Conservation (phyloP, 495 filamentous ascomycete species). For the Aspergillus indologenus region DNA sequence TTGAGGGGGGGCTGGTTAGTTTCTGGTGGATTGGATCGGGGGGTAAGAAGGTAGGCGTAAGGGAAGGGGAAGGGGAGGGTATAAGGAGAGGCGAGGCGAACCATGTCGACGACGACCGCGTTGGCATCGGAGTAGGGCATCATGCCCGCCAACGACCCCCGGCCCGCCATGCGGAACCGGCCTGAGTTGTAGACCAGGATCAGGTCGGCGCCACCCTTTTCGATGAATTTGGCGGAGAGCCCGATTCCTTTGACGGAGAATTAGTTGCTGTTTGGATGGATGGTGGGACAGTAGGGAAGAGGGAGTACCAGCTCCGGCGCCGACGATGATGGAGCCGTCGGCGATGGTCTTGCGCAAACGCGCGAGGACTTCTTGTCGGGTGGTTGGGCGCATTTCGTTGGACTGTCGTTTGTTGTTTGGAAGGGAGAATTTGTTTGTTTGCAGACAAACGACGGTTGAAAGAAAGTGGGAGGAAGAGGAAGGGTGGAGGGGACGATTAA, state of each 20-base stretch:
- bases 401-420: background rate
- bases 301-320: constrained; percentile 59
- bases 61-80: background rate
- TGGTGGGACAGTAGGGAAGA: background rate
- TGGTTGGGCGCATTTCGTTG: constrained; percentile 38
- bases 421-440: background rate
- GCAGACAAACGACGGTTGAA: background rate
- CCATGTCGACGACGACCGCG: constrained; percentile 66
- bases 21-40: background rate
- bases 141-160: constrained; percentile 65
- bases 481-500: background rate
- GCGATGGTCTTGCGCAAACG: constrained; percentile 51
- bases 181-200: constrained; percentile 73
- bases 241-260: constrained; percentile 50
- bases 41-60: background rate
- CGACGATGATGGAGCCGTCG: constrained; percentile 56
- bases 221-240: constrained; percentile 66
- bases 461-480: background rate
- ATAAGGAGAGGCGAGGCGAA: constrained; percentile 15
- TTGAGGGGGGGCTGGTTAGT: constrained; percentile 12
- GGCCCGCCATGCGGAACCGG: constrained; percentile 70
- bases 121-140: constrained; percentile 74
- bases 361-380: constrained; percentile 53
- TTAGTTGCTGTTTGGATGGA: background rate
- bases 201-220: constrained; percentile 63